Evolutionary conservation across 495 filamentous ascomycete species (phyloP), one percentile per base, ranked within the genome.

Genomic region (Xylaria curta): DNA sequence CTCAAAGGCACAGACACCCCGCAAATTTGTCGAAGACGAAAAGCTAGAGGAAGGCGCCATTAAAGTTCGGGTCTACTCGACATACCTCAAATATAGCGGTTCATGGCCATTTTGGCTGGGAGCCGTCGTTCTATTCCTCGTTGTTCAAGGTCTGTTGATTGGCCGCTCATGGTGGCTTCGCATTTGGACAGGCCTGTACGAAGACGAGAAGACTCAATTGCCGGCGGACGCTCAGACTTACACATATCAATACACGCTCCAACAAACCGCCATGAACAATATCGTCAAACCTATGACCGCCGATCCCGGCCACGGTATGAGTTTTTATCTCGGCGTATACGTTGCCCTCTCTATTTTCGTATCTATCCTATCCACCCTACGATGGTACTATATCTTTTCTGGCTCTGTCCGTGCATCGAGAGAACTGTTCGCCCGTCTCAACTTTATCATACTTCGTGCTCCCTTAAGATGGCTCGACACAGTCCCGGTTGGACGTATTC

Each of bases 401-500:
- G 87, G 87, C 24, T 90, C 89, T 10, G 79, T 94, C 62, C 83
- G 79, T 31, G 92, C 91, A 26, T 93, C 91, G 1, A 86, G 88
- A 66, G 81, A 77, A 51, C 81, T 95, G 4, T 95, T 94, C 70
- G 85, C 88, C 15, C 82, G 86, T 36, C 81, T 94, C 46, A 88
- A 88, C 46, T 89, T 85, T 69, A 83, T 86, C 3, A 86, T 97
- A 19, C 84, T 96, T 0, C 89, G 90, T 9, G 86, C 92, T 17
- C 93, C 92, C 0, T 81, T 93, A 10, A 83, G 90, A 59, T 97
- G 92, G 91, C 83, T 95, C 13, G 93, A 97, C 77, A 95, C 92
- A 0, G 91, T 94, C 0, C 93, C 93, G 0, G 81, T 93, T 0
- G 93, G 93, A 2, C 88, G 92, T 31, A 89, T 95, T 46, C 78